Conservation (phyloP, 306 rosid species). For the Cucurbita maxima region DNA sequence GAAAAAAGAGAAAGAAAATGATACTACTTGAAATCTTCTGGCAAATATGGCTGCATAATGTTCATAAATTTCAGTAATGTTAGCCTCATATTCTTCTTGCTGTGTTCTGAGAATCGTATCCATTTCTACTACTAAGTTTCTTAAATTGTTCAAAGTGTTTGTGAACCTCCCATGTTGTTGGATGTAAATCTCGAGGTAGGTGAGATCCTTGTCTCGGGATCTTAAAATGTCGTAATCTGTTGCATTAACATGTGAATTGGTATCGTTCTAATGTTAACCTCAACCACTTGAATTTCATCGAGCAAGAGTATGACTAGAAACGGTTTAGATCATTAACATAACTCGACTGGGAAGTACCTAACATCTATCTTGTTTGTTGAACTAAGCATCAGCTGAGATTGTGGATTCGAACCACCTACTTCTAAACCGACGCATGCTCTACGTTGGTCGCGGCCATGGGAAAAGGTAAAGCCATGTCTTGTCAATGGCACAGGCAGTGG, state of each 20-base stretch:
- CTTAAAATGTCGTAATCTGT: neutral
- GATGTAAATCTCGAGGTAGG: neutral
- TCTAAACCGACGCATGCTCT: too few species aligned
- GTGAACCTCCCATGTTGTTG: neutral
- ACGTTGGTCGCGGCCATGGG: neutral
- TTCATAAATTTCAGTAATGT: neutral
- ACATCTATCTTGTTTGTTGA: too few species aligned
- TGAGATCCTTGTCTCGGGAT: neutral
- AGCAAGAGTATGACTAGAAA: too few species aligned
- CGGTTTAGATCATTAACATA: too few species aligned
- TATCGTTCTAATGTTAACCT: neutral
- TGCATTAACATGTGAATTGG: neutral
- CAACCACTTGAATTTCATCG: neutral
- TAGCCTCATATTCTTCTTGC: neutral
- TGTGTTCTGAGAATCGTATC: neutral
- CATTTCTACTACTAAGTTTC: neutral
- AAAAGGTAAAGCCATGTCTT: neutral
- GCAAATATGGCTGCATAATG: neutral
- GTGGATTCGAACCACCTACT: too few species aligned
- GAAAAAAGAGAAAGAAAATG: neutral
- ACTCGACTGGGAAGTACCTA: too few species aligned
- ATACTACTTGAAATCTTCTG: neutral
- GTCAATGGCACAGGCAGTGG: neutral
- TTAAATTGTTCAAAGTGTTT: neutral
- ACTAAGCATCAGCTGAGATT: too few species aligned